phyloP scores from a whole-genome alignment of 768 basidiomycete genomes.

The Russula abietina region DNA sequence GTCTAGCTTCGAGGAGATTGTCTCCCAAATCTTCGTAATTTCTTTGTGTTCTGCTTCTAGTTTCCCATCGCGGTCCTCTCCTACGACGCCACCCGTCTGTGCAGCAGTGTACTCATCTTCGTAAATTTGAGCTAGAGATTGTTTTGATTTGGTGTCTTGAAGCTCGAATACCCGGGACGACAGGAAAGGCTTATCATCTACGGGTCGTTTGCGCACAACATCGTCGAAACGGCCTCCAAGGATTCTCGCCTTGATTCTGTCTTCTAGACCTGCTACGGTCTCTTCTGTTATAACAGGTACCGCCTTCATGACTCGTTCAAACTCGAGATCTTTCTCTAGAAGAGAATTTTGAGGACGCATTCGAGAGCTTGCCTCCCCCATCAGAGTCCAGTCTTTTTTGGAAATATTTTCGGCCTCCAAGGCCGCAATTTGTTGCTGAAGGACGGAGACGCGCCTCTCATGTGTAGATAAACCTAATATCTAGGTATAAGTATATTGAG shows the following conservation, averaged over 20 bases:
- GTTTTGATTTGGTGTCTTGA: slow-evolving; percentile 79
- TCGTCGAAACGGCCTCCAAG: slow-evolving; percentile 85
- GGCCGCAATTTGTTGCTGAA: slow-evolving; percentile 71
- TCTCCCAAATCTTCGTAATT: slow-evolving; percentile 77
- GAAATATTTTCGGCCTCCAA: slow-evolving; percentile 85
- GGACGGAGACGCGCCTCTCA: slow-evolving; percentile 66
- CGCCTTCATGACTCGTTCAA: slow-evolving; percentile 82
- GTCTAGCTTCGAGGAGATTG: slow-evolving; percentile 82
- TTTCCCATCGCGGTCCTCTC: slow-evolving; percentile 83
- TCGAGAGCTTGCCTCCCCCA: slow-evolving; percentile 83
- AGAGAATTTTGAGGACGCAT: slow-evolving; percentile 86
- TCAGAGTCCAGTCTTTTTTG: slow-evolving; percentile 85
- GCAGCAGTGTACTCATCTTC: slow-evolving; percentile 83
- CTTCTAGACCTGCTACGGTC: slow-evolving; percentile 73
- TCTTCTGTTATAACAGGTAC: slow-evolving; percentile 90
- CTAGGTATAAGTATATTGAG: background rate
- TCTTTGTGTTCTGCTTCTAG: slow-evolving; percentile 84
- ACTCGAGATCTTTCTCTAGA: slow-evolving; percentile 91
- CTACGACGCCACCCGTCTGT: slow-evolving; percentile 46
- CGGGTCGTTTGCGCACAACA: slow-evolving; percentile 72
- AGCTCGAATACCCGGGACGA: slow-evolving; percentile 87
- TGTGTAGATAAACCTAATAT: slow-evolving; percentile 62
- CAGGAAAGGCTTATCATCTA: slow-evolving; percentile 83
- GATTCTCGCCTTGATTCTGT: slow-evolving; percentile 85
- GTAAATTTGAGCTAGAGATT: slow-evolving; percentile 93